Percentiles rank a stretch among this genome's conserved stretches.
These are phyloP conservation scores for Geranium rotundifolium DNA, from an alignment of 345 rosid species.

Conservation along the genomic window DNA sequence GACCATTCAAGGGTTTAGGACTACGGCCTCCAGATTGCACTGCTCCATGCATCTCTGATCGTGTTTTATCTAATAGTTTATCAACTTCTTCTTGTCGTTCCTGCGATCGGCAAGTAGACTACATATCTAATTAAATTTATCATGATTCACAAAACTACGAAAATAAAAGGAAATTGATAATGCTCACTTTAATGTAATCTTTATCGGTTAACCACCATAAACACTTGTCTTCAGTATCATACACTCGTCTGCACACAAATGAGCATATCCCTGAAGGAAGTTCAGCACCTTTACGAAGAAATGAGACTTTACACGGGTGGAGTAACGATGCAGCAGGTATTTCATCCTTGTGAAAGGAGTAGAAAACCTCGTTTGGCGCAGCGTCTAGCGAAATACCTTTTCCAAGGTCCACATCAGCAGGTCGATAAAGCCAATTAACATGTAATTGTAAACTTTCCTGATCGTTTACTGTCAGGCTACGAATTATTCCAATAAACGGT, in stretches of 20 bases:
- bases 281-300: conserved; percentile 68
- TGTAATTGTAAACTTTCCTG: conserved; percentile 42
- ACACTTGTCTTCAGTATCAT: conserved; percentile 56
- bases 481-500: conserved; percentile 78
- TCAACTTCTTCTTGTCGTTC: conserved; percentile 76
- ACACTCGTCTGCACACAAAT: conserved; percentile 77
- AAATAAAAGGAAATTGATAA: not conserved
- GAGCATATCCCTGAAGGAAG: conserved; percentile 72
- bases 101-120: conserved; percentile 16
- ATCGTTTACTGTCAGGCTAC: conserved; percentile 33
- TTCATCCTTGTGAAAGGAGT: conserved; percentile 91
- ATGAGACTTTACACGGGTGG: conserved; percentile 94
- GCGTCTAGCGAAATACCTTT: conserved; percentile 71
- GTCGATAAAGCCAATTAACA: conserved; percentile 89
- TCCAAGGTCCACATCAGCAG: conserved; percentile 76
- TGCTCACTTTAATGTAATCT: conserved; percentile 72
- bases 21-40: conserved; percentile 72
- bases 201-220: conserved; percentile 96
- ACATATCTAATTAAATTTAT: conserved; percentile 1
- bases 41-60: conserved; percentile 69
- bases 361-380: conserved; percentile 86
- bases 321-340: conserved; percentile 77
- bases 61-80: conserved; percentile 51
- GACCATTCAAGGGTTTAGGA: conserved; percentile 66
- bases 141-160: not conserved